These are phyloP conservation scores for Kwoniella shivajii DNA, from an alignment of 1,284 basidiomycete species.

Conservation along the genomic window DNA sequence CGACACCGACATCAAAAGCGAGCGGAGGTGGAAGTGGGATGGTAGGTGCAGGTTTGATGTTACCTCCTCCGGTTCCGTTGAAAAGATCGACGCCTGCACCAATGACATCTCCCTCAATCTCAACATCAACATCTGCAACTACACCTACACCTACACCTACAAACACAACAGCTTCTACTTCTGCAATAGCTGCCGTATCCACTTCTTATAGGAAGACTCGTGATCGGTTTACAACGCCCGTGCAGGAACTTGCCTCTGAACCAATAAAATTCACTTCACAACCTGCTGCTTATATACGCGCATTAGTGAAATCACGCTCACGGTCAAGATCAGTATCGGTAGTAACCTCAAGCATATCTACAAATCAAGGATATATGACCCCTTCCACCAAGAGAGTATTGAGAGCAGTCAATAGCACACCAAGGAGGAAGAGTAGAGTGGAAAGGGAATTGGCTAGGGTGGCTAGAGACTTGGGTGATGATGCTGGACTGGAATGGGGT, in stretches of 20 bases:
- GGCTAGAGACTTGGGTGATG: conserved; percentile 26
- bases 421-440: conserved; percentile 18
- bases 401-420: conserved; percentile 7
- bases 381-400: neutral
- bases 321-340: conserved; percentile 12
- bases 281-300: neutral
- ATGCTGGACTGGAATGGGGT: conserved; percentile 43
- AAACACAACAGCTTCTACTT: neutral
- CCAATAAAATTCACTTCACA: conserved; percentile 9
- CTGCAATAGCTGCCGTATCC: too few species aligned
- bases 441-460: conserved; percentile 21
- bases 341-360: neutral
- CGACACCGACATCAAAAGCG: neutral
- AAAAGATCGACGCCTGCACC: conserved; percentile 3
- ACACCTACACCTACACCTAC: neutral
- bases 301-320: conserved; percentile 3
- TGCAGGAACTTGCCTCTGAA: neutral
- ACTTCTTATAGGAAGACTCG: neutral
- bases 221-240: neutral
- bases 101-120: conserved; percentile 1
- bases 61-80: conserved; percentile 33
- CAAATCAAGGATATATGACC: neutral
- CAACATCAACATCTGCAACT: neutral
- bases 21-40: neutral
- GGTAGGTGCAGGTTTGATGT: conserved; percentile 25